phyloP scores from a whole-genome alignment of 352 stramenopile genomes.

The Phytophthora tentaculata region DNA sequence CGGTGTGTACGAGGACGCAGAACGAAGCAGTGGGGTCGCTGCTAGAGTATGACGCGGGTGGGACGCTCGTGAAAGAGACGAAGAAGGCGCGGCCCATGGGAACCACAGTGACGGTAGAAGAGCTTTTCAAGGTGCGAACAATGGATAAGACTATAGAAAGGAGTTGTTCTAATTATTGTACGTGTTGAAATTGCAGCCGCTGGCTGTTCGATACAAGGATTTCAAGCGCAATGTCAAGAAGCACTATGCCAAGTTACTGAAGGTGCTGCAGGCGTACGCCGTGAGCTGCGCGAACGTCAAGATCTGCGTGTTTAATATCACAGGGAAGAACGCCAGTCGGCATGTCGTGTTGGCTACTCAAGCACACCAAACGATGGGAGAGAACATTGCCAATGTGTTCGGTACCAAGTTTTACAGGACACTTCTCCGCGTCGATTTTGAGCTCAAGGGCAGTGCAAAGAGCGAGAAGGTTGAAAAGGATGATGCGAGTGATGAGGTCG shows the following conservation, averaged over 20 bases:
- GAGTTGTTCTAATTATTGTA: background rate
- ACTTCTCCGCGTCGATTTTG: constrained; percentile 74
- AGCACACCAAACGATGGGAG: constrained; percentile 59
- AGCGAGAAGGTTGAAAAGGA: constrained; percentile 21
- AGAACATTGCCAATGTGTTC: constrained; percentile 93
- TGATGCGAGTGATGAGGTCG: constrained; percentile 18
- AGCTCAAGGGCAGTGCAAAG: constrained; percentile 46
- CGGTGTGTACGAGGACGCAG: constrained; percentile 88
- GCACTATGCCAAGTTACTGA: constrained; percentile 93
- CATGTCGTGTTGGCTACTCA: constrained; percentile 76
- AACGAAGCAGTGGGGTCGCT: constrained; percentile 78
- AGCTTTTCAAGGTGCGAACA: constrained; percentile 87
- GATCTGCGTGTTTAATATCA: constrained; percentile 63
- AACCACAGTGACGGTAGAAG: constrained; percentile 93
- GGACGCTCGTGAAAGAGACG: constrained; percentile 58
- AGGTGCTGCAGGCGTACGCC: constrained; percentile 89
- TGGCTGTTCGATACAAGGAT: constrained; percentile 94
- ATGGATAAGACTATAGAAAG: background rate
- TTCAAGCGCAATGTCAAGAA: constrained; percentile 94
- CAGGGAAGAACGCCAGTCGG: constrained; percentile 51
- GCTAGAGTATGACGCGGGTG: constrained; percentile 85
- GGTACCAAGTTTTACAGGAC: constrained; percentile 92
- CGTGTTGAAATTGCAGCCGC: constrained; percentile 41
- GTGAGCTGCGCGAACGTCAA: constrained; percentile 67
- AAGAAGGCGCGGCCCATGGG: constrained; percentile 81